Conservation (phyloP, 2,329 filamentous ascomycete genomes). For the Trichoderma asperellum region DNA sequence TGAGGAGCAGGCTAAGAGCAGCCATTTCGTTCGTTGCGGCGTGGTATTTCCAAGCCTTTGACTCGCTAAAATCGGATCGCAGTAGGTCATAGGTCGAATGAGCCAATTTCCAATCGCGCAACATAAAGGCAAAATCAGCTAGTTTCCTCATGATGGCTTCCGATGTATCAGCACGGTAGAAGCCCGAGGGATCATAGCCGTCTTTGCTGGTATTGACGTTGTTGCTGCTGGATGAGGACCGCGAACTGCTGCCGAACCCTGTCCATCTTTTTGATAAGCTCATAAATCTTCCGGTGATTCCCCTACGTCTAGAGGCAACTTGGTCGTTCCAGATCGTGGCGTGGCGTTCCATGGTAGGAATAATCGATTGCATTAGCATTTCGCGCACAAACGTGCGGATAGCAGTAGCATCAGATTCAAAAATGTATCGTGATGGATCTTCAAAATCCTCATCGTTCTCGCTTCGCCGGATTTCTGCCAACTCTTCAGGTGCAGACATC, state of each 20-base stretch:
- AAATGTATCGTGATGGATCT: conserved; percentile 76
- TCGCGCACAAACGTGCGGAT: conserved; percentile 90
- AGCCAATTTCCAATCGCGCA: conserved; percentile 92
- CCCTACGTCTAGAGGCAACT: conserved; percentile 85
- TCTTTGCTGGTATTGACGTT: conserved; percentile 50
- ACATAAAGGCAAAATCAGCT: conserved; percentile 95
- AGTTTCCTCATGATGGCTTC: conserved; percentile 93
- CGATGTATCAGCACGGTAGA: conserved; percentile 79
- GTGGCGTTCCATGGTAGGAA: conserved; percentile 94
- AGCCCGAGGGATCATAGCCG: conserved; percentile 81
- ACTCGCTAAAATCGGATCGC: conserved; percentile 84
- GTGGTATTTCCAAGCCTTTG: conserved; percentile 96
- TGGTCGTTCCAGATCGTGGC: conserved; percentile 96
- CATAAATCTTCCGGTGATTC: conserved; percentile 91
- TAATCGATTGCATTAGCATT: conserved; percentile 90
- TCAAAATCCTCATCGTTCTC: conserved; percentile 71
- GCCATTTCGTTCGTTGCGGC: conserved; percentile 96
- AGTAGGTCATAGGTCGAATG: conserved; percentile 91
- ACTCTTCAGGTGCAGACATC: conserved; percentile 85
- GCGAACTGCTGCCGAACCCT: conserved; percentile 72
- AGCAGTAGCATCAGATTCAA: conserved; percentile 87
- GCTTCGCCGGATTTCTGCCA: conserved; percentile 71
- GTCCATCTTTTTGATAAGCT: conserved; percentile 90
- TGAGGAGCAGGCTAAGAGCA: conserved; percentile 79
- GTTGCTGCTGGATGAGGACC: conserved; percentile 60